phyloP scores from a whole-genome alignment of 148 eudicot species.

The Spergularia bocconei region DNA sequence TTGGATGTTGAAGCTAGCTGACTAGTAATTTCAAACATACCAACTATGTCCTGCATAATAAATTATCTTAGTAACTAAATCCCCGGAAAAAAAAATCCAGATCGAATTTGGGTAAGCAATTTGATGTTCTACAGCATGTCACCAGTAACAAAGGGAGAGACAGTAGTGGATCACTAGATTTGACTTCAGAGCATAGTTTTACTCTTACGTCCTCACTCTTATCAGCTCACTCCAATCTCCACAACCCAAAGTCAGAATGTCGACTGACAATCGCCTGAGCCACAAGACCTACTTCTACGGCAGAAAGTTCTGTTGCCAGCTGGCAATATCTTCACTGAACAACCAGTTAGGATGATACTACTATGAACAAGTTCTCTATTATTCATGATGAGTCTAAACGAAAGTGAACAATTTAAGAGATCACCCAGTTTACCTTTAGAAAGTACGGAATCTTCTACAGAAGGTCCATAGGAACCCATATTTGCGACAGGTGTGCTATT shows the following conservation, averaged over 20 bases:
- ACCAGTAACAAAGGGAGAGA: neutral
- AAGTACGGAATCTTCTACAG: neutral
- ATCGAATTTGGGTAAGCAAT: neutral
- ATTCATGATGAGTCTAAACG: neutral
- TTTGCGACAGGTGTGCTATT: conserved; percentile 12
- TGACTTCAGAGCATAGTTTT: neutral
- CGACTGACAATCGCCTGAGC: neutral
- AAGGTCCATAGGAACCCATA: neutral
- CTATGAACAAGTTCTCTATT: neutral
- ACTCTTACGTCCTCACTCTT: neutral
- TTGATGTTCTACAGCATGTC: neutral
- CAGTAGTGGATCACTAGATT: too few species aligned
- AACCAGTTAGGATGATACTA: neutral
- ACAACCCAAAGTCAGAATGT: neutral
- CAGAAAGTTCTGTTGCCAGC: neutral
- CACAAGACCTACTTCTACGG: neutral
- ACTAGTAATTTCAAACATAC: too few species aligned
- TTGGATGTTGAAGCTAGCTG: too few species aligned
- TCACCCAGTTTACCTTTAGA: conserved; percentile 15
- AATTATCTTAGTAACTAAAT: too few species aligned
- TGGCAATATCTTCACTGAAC: neutral
- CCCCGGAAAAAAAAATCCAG: too few species aligned
- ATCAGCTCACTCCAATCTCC: neutral
- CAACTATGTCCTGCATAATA: too few species aligned
- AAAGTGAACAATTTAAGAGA: neutral